Evolutionary conservation across 805 yeast species (phyloP).

Genomic region (Ogataea ganodermae): DNA sequence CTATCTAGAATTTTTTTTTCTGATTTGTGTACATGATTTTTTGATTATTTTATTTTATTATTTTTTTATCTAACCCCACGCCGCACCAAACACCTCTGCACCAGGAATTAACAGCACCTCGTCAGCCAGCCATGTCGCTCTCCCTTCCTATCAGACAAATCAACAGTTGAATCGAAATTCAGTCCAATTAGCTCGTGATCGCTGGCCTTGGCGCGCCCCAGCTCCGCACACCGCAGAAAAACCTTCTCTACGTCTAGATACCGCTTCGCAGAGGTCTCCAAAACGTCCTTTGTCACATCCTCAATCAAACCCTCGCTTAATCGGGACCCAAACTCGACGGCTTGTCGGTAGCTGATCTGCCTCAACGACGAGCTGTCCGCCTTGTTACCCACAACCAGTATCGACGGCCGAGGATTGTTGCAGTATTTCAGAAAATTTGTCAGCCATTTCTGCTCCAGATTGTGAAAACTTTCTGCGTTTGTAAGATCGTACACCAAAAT

Average conservation of each 20-base stretch:
- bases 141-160: conserved; percentile 16
- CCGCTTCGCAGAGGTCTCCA: conserved; percentile 33
- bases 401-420: conserved; percentile 48
- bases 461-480: conserved; percentile 50
- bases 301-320: conserved; percentile 27
- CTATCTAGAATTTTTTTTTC: no score
- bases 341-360: conserved; percentile 35
- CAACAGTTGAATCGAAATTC: conserved; percentile 29
- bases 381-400: conserved; percentile 57
- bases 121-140: conserved; percentile 4
- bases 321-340: conserved; percentile 31
- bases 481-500: conserved; percentile 56
- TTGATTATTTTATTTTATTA: neutral
- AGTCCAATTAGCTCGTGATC: conserved; percentile 23
- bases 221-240: conserved; percentile 31
- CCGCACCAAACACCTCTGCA: neutral
- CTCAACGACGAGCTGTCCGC: conserved; percentile 37
- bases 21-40: neutral
- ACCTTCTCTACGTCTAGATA: conserved; percentile 30
- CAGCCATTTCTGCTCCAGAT: conserved; percentile 45
- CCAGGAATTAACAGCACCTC: conserved; percentile 16
- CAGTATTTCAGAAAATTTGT: conserved; percentile 49
- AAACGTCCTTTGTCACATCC: conserved; percentile 30
- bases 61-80: neutral
- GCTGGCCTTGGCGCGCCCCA: conserved; percentile 23